A percentile compares a stretch with the other conserved stretches of the same genome.
These are phyloP conservation scores for Mallotus japonicus DNA, from an alignment of 441 rosid species.

Conservation along the genomic window DNA sequence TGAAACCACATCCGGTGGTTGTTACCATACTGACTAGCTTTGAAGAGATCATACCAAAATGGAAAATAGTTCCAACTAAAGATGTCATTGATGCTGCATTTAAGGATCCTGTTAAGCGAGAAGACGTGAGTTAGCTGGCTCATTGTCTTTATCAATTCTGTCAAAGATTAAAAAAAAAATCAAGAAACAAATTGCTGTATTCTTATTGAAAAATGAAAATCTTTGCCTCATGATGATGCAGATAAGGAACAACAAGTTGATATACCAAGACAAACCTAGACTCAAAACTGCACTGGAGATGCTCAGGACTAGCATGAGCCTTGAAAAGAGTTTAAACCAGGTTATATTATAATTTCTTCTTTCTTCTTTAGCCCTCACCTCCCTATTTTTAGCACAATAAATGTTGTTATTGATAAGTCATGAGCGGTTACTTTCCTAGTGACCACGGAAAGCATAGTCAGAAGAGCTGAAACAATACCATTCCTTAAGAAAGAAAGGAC, in stretches of 20 bases:
- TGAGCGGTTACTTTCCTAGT: too few relatives aligned
- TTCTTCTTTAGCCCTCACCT: too few relatives aligned
- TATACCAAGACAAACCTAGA: slow-evolving; percentile 96
- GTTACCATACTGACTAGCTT: slow-evolving; percentile 70
- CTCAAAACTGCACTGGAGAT: slow-evolving; percentile 90
- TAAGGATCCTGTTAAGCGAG: slow-evolving; percentile 81
- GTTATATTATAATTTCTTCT: slow-evolving; percentile 22
- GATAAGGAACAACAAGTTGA: slow-evolving; percentile 84
- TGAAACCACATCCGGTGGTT: slow-evolving; percentile 91
- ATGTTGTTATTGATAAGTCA: too few relatives aligned
- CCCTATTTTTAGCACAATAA: too few relatives aligned
- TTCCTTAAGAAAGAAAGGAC: too few relatives aligned
- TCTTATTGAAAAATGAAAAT: too few relatives aligned
- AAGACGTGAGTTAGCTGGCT: slow-evolving; percentile 39
- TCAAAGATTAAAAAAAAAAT: neutral
- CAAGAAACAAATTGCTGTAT: neutral
- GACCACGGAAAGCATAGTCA: too few relatives aligned
- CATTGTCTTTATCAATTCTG: too few relatives aligned
- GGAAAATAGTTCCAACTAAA: slow-evolving; percentile 95
- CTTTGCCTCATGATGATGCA: slow-evolving; percentile 27
- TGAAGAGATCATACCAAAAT: slow-evolving; percentile 86
- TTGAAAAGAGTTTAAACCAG: slow-evolving; percentile 67
- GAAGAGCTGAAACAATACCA: too few relatives aligned
- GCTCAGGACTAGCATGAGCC: slow-evolving; percentile 87
- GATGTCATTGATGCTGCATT: slow-evolving; percentile 84